Evolutionary conservation across 169 alveolate species (phyloP), one percentile per base, ranked within the genome.

Genomic region (Eimeria necatrix): DNA sequence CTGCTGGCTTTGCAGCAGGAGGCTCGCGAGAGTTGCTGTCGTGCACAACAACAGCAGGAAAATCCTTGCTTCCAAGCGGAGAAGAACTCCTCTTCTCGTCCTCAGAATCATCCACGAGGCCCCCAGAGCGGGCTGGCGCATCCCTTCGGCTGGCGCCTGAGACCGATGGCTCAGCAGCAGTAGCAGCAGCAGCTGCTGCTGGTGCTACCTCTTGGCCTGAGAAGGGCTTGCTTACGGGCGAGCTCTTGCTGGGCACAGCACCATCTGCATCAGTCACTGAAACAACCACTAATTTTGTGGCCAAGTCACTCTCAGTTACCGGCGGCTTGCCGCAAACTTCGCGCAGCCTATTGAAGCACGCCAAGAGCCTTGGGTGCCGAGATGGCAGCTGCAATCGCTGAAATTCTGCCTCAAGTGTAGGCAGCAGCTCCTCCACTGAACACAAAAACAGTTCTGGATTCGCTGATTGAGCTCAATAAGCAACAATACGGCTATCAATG

Each of bases 311-410:
- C 59, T 48, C 7, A 16, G 87, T 48, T 7, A 78, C 49, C 9
- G 87, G 87, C 22, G 60, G 68, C 87, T 78, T 78, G n/a, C 87
- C 87, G 10, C 60, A 48, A 20, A 26, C 87, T 49, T 78, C 87
- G 12, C 87, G 60, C 32, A 78, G 53, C 9, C 87, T 16, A 20
- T 78, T 78, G 4, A 78, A 78, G 46, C 64, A 41, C 12, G 87
- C 60, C 46, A 78, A 41, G 41, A 78, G 61, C 53, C 87, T 24
- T 46, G 60, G 87, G 48, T 78, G 87, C 18, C 87, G 87, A 20
- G 64, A 24, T 2, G 87, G 87, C 4, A 78, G 64, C 22, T 48
- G 87, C 22, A 78, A 24, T 1, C 87, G 41, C 60, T 48, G 56
- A 16, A 78, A 46, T 61, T 78, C 87, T 18, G 59, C 53, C 64